Evolutionary conservation across 441 rosid species (phyloP).

Genomic region (Biscutella laevigata): DNA sequence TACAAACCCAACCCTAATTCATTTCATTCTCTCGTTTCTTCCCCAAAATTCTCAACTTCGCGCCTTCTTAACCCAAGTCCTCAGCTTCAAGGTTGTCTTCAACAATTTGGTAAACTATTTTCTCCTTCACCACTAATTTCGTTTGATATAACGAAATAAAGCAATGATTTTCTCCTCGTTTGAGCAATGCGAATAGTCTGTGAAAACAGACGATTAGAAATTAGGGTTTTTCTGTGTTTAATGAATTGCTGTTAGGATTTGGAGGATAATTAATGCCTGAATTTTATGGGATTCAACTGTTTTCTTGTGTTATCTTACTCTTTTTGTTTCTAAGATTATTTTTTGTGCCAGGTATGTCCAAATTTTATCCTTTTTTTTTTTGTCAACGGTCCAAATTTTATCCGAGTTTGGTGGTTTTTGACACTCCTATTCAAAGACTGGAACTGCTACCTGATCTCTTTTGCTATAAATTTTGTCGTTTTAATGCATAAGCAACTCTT

Average conservation of each 20-base stretch:
- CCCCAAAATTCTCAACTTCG: slow-evolving; percentile 13
- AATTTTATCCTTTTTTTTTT: neutral
- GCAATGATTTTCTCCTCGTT: neutral
- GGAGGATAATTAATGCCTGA: neutral
- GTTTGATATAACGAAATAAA: neutral
- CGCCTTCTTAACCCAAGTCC: neutral
- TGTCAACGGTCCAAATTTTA: neutral
- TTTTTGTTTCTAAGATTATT: too few species aligned
- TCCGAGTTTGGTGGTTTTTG: neutral
- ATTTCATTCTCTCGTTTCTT: slow-evolving; percentile 14
- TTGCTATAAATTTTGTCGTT: neutral
- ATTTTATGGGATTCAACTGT: neutral
- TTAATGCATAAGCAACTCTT: neutral
- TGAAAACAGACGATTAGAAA: neutral
- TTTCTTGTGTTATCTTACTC: neutral
- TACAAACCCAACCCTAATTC: slow-evolving; percentile 21
- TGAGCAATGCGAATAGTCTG: neutral
- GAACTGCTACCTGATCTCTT: neutral
- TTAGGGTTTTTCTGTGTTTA: neutral
- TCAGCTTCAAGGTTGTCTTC: neutral
- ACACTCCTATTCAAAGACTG: neutral
- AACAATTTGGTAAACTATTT: neutral
- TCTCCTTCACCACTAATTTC: neutral
- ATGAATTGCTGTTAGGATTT: neutral
- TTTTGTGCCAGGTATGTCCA: too few species aligned